A percentile compares a stretch with the other conserved stretches of the same genome.
Conservation (phyloP, 495 filamentous ascomycete genomes). For the Aspergillus panamensis region DNA sequence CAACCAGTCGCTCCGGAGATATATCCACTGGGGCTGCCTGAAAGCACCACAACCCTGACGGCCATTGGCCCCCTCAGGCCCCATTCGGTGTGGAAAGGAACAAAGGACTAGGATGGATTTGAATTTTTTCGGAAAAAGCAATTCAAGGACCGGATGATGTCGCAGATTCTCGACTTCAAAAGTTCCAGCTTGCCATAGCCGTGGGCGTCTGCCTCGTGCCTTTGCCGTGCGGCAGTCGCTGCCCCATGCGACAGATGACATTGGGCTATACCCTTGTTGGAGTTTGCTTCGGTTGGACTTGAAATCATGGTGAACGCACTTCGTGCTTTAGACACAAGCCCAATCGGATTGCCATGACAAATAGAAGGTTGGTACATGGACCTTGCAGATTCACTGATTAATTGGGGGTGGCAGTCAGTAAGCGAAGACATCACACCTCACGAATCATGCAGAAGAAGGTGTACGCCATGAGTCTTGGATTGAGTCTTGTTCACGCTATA, state of each 20-base stretch:
- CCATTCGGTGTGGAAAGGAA: neutral
- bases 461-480: too few relatives aligned
- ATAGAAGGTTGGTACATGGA: too few relatives aligned
- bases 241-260: neutral
- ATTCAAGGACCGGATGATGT: neutral
- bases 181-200: neutral
- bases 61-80: neutral
- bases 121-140: neutral
- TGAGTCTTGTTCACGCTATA: too few relatives aligned
- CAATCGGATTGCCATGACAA: too few relatives aligned
- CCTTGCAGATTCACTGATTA: too few relatives aligned
- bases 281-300: neutral
- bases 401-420: too few relatives aligned
- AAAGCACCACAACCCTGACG: conserved; percentile 3
- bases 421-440: too few relatives aligned
- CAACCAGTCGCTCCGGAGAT: conserved; percentile 6
- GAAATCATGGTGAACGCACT: neutral
- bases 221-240: neutral
- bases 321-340: neutral
- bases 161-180: neutral
- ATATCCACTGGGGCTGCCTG: conserved; percentile 3
- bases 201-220: too few relatives aligned
- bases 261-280: neutral
- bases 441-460: too few relatives aligned
- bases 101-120: neutral